A percentile compares a stretch with the other conserved stretches of the same genome.
These are phyloP conservation scores for Evernia prunastri DNA, from an alignment of 495 filamentous ascomycete species.

Conservation along the genomic window DNA sequence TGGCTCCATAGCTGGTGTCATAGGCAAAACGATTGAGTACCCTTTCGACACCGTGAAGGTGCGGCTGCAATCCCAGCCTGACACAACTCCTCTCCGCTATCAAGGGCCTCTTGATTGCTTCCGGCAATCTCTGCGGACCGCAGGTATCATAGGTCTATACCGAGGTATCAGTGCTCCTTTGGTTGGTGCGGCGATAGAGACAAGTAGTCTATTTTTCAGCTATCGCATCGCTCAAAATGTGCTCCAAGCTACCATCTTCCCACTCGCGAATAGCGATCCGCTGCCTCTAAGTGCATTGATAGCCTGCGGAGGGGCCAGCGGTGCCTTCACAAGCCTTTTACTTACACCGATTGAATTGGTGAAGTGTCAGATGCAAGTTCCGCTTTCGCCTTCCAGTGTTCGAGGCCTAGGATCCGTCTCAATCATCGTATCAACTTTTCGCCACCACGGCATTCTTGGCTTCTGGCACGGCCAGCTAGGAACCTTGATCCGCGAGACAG, in stretches of 20 bases:
- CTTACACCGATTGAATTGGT: constrained; percentile 95
- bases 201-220: constrained; percentile 89
- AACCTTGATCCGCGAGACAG: constrained; percentile 88
- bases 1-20: constrained; percentile 79
- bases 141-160: constrained; percentile 79
- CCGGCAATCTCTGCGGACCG: constrained; percentile 66
- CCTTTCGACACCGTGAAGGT: constrained; percentile 99
- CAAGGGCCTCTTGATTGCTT: constrained; percentile 90
- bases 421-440: constrained; percentile 70
- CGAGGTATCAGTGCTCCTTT: constrained; percentile 90
- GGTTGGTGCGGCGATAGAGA: constrained; percentile 86
- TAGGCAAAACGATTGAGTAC: constrained; percentile 94
- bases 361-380: constrained; percentile 97
- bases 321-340: constrained; percentile 83
- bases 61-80: constrained; percentile 63
- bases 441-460: constrained; percentile 69
- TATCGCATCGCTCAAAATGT: constrained; percentile 64
- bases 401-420: constrained; percentile 45
- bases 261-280: constrained; percentile 22
- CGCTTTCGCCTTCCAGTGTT: constrained; percentile 35
- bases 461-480: constrained; percentile 96
- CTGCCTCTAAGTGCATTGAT: constrained; percentile 69
- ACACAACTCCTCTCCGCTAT: constrained; percentile 74
- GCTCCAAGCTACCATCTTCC: constrained; percentile 48
- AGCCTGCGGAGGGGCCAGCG: constrained; percentile 71